A percentile compares a stretch with the other conserved stretches of the same genome.
These are phyloP conservation scores for Aspergillus flavus DNA, from an alignment of 2,329 filamentous ascomycete species.

Conservation along the genomic window DNA sequence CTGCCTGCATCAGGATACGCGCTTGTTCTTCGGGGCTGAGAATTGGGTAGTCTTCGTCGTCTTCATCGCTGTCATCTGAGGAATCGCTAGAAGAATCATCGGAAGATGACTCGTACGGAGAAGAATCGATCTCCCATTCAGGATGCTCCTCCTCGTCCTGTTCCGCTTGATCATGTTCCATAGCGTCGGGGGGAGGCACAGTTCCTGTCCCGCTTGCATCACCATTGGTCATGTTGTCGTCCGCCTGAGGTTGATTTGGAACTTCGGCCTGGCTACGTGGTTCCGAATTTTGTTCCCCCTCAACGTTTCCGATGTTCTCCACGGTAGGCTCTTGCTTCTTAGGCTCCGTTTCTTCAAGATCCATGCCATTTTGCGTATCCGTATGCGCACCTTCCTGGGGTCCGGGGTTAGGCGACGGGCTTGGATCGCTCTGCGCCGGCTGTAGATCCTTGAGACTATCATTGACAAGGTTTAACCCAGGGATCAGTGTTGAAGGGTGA, in stretches of 20 bases:
- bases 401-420: background rate
- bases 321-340: conserved; percentile 10
- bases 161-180: conserved; percentile 14
- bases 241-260: conserved; percentile 3
- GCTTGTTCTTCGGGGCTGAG: conserved; percentile 82
- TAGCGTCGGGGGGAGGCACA: conserved; percentile 12
- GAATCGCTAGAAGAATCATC: conserved; percentile 64
- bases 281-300: conserved; percentile 26
- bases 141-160: conserved; percentile 55
- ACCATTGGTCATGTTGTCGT: conserved; percentile 3
- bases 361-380: conserved; percentile 3
- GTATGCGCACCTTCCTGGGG: background rate
- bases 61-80: conserved; percentile 57
- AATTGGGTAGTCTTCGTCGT: conserved; percentile 66
- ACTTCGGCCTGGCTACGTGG: conserved; percentile 10
- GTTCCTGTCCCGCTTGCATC: conserved; percentile 9
- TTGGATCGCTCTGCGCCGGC: conserved; percentile 12
- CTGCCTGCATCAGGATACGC: conserved; percentile 80
- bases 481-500: conserved; percentile 32
- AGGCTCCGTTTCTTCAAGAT: conserved; percentile 2
- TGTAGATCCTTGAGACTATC: conserved; percentile 19
- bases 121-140: conserved; percentile 85
- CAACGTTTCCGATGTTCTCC: conserved; percentile 28
- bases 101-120: conserved; percentile 69
- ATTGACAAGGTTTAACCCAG: conserved; percentile 40